Evolutionary conservation across 805 yeast genomes (phyloP).

Genomic region (Blastobotrys muscicola): DNA sequence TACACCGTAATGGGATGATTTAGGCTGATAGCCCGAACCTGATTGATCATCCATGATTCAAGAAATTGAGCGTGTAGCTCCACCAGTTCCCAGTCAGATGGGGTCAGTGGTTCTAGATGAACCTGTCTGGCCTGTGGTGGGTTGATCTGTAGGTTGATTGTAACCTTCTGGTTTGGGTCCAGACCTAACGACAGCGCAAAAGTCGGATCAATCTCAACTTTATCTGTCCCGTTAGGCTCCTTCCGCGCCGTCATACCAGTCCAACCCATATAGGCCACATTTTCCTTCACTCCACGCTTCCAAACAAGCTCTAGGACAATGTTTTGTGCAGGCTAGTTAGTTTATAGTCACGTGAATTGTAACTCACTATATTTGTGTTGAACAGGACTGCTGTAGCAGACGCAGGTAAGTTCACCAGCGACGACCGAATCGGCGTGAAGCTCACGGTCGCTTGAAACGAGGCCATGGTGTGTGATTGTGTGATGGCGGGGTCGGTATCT

Average conservation of each 20-base stretch:
- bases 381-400: slow-evolving; percentile 37
- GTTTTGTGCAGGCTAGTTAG: slow-evolving; percentile 38
- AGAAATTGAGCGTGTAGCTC: slow-evolving; percentile 71
- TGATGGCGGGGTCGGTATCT: neutral
- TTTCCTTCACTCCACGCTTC: slow-evolving; percentile 13
- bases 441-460: slow-evolving; percentile 27
- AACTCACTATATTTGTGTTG: slow-evolving; percentile 41
- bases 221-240: slow-evolving; percentile 5
- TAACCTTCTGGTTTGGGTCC: slow-evolving; percentile 33
- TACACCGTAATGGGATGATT: slow-evolving; percentile 57
- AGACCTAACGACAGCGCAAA: slow-evolving; percentile 48
- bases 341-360: neutral
- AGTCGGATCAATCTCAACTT: slow-evolving; percentile 56
- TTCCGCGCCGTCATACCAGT: slow-evolving; percentile 41
- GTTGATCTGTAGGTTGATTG: slow-evolving; percentile 39
- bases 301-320: slow-evolving; percentile 43
- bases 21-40: slow-evolving; percentile 63
- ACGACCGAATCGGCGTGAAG: slow-evolving; percentile 34
- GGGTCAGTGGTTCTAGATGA: slow-evolving; percentile 65
- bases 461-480: slow-evolving; percentile 14
- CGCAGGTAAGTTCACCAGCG: slow-evolving; percentile 48
- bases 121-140: slow-evolving; percentile 49
- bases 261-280: slow-evolving; percentile 50
- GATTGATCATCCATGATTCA: slow-evolving; percentile 66
- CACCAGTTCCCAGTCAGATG: slow-evolving; percentile 84